Conservation (phyloP, 164 flowering plant genomes). For the Vitis labrusca region DNA sequence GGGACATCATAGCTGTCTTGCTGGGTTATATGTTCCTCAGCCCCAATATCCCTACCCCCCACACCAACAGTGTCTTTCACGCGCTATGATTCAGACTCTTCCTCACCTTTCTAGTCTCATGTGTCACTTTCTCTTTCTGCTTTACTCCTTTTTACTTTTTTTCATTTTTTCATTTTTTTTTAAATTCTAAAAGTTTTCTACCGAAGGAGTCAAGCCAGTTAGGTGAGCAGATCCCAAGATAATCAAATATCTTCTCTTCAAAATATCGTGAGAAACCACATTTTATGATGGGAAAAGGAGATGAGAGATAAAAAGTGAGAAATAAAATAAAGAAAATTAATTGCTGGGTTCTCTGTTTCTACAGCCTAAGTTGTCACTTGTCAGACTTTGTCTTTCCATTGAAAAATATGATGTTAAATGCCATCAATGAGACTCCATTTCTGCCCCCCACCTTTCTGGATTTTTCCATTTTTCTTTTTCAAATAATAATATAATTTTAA, state of each 20-base stretch:
- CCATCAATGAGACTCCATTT: too few relatives aligned
- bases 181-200: too few relatives aligned
- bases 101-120: background rate
- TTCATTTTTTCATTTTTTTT: too few relatives aligned
- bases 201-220: slow-evolving; percentile 5
- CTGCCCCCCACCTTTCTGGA: too few relatives aligned
- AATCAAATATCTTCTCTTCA: background rate
- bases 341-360: too few relatives aligned
- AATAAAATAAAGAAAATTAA: too few relatives aligned
- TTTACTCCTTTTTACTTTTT: background rate
- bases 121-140: slow-evolving; percentile 10
- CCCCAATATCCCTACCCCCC: too few relatives aligned
- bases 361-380: slow-evolving; percentile 9
- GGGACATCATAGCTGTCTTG: too few relatives aligned
- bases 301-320: too few relatives aligned
- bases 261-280: background rate
- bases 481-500: too few relatives aligned
- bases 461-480: too few relatives aligned
- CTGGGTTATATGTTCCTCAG: too few relatives aligned
- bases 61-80: background rate
- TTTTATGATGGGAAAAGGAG: background rate
- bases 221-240: slow-evolving; percentile 19
- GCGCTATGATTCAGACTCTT: background rate
- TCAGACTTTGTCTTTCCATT: slow-evolving; percentile 16
- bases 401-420: background rate